These are phyloP conservation scores for Suillus subalutaceus DNA, from an alignment of 768 basidiomycete species.

Conservation along the genomic window DNA sequence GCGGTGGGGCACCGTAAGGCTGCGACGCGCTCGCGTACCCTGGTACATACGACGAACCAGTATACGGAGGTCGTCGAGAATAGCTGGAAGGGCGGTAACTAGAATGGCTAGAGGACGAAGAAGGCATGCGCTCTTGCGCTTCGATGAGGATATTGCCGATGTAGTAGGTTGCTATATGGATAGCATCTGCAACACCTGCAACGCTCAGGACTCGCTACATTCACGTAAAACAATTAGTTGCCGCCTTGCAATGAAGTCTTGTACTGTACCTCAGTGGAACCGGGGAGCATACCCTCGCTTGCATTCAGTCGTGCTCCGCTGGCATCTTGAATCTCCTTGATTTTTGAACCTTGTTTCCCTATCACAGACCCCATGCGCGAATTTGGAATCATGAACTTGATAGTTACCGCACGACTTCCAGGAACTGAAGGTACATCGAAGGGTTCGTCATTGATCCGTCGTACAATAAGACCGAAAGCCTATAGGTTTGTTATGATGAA, in stretches of 20 bases:
- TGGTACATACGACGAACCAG: conserved; percentile 73
- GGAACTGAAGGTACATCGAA: conserved; percentile 98
- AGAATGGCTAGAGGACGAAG: conserved; percentile 55
- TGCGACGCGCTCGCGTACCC: conserved; percentile 51
- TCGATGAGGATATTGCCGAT: conserved; percentile 98
- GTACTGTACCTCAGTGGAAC: conserved; percentile 89
- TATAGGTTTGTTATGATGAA: conserved; percentile 32
- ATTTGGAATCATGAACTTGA: conserved; percentile 99
- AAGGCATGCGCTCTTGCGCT: conserved; percentile 82
- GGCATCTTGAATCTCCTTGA: conserved; percentile 99
- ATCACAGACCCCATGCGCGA: conserved; percentile 99
- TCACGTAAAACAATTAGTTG: conserved; percentile 21
- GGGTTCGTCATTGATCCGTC: conserved; percentile 98
- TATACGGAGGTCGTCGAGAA: conserved; percentile 48
- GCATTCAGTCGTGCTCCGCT: conserved; percentile 96
- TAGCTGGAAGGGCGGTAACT: conserved; percentile 70
- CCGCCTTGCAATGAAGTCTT: conserved; percentile 4
- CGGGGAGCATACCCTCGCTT: conserved; percentile 97
- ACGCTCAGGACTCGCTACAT: conserved; percentile 93
- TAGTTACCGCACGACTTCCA: conserved; percentile 96
- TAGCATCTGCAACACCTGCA: conserved; percentile 97
- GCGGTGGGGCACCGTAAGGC: conserved; percentile 45
- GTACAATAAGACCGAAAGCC: conserved; percentile 98
- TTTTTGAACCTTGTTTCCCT: conserved; percentile 96
- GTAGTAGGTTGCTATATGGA: conserved; percentile 99